Base-by-base conservation (phyloP, 2,329 filamentous ascomycete genomes). In the Fusarium sp. region DNA sequence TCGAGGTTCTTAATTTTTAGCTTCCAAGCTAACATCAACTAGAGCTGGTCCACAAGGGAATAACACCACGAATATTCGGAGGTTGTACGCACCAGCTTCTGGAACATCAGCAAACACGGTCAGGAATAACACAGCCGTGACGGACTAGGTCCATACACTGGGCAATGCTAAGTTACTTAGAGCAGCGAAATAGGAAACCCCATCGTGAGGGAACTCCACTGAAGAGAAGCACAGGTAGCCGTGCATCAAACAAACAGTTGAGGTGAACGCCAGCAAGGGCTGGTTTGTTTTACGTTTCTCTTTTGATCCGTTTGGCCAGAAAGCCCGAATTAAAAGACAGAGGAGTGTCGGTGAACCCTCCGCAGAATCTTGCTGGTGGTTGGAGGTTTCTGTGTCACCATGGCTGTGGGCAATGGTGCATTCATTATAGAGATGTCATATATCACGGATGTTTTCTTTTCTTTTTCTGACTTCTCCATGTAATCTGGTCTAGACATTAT, bases 181-280 rank as follows among this genome's bases (percentile, higher is more conserved):
- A 52, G 36, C 12, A 41, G 52, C 65, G 35, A 70, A 58, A 70
- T 20, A 70, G 47, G 65, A 50, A 70, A 55, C 47, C 41, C 25
- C 31, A 45, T 55, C 53, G 52, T 29, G 44, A 33, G 42, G 58
- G 41, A 42, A 53, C 45, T 58, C 65, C 47, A 57, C 27, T 36
- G 17, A 31, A 54, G 25, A 57, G 31, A 49, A 47, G 44, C 38
- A 65, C 53, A 36, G 20, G 31, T 49, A 36, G 42, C 50, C 54
- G 45, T 41, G 29, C n/a, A 49, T 35, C 44, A 18, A 50, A 64
- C 25, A 35, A 50, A 64, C 25, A 35, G 27, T 38, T 29, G 25
- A 33, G 39, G 36, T n/a, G 39, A 25, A 20, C 38, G 17, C 31
- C 27, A 33, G 52, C 36, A 52, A 38, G 45, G 22, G 38, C 46